Percentiles rank a stretch among this genome's conserved stretches.
Conservation (phyloP, 495 filamentous ascomycete species). For the Neurospora sp. region DNA sequence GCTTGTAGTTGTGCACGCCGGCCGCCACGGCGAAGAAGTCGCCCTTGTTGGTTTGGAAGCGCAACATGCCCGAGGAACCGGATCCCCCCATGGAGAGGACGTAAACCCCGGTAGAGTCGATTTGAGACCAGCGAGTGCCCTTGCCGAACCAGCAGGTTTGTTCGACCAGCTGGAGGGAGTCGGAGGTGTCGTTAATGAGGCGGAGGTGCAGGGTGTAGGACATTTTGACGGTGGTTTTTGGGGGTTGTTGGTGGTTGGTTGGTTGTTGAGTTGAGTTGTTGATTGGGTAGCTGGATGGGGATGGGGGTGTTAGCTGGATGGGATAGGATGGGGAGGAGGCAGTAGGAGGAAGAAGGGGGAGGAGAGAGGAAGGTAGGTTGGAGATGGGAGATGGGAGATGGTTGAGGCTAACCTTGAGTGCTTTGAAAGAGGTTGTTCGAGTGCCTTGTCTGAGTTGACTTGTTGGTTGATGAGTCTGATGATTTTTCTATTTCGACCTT, state of each 20-base stretch:
- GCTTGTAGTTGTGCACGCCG: slow-evolving; percentile 8
- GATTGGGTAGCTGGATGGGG: not conserved
- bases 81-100: not conserved
- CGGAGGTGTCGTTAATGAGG: slow-evolving; percentile 3
- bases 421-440: not conserved
- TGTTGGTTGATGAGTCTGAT: not conserved
- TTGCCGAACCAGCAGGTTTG: slow-evolving; percentile 4
- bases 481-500: not conserved
- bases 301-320: not conserved
- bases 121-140: not conserved
- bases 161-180: not conserved
- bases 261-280: not conserved
- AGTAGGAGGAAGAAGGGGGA: not conserved
- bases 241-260: not conserved
- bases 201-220: slow-evolving; percentile 2
- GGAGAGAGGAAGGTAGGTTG: not conserved
- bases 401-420: not conserved
- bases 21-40: slow-evolving; percentile 3
- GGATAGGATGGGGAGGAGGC: not conserved
- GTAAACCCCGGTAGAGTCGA: not conserved
- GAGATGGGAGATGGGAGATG: not conserved
- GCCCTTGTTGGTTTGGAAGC: not conserved
- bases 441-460: not conserved
- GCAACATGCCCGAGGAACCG: slow-evolving; percentile 4
- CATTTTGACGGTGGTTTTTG: not conserved